These are phyloP conservation scores for Trichoderma asperelloides DNA, from an alignment of 495 filamentous ascomycete genomes.

Conservation along the genomic window DNA sequence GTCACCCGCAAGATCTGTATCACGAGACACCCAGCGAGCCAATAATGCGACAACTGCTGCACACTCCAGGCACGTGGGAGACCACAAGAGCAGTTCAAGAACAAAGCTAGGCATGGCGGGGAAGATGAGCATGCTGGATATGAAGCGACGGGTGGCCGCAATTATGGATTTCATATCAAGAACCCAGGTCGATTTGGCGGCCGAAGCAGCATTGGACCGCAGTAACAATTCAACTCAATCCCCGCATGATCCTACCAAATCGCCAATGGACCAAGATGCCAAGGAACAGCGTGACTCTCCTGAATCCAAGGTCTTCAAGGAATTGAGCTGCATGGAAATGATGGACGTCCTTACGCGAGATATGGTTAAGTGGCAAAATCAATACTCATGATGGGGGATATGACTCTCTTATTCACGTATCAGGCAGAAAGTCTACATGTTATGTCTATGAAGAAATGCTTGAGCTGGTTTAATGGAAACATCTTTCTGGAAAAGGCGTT, in stretches of 20 bases:
- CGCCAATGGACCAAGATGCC: neutral
- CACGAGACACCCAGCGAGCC: constrained; percentile 46
- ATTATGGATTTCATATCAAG: constrained; percentile 87
- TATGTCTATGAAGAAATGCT: neutral
- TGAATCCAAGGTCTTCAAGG: constrained; percentile 45
- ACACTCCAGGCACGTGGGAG: constrained; percentile 17
- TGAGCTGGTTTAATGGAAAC: neutral
- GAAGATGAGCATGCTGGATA: constrained; percentile 81
- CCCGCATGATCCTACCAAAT: constrained; percentile 6
- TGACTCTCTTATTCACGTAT: neutral
- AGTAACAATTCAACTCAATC: constrained; percentile 6
- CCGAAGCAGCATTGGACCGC: constrained; percentile 23
- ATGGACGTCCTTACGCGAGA: constrained; percentile 71
- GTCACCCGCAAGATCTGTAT: constrained; percentile 58
- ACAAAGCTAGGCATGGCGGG: constrained; percentile 38
- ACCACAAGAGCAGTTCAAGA: constrained; percentile 24
- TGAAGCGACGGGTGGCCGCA: constrained; percentile 73
- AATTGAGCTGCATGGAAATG: constrained; percentile 65
- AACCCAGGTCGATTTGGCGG: constrained; percentile 83
- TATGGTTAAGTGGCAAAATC: constrained; percentile 69
- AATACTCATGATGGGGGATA: constrained; percentile 26
- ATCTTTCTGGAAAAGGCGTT: neutral
- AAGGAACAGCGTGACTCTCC: constrained; percentile 8
- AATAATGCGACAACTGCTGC: constrained; percentile 27
- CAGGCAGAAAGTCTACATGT: neutral